Evolutionary conservation across 1,284 basidiomycete genomes (phyloP).

Genomic region (Sporisorium scitamineum): DNA sequence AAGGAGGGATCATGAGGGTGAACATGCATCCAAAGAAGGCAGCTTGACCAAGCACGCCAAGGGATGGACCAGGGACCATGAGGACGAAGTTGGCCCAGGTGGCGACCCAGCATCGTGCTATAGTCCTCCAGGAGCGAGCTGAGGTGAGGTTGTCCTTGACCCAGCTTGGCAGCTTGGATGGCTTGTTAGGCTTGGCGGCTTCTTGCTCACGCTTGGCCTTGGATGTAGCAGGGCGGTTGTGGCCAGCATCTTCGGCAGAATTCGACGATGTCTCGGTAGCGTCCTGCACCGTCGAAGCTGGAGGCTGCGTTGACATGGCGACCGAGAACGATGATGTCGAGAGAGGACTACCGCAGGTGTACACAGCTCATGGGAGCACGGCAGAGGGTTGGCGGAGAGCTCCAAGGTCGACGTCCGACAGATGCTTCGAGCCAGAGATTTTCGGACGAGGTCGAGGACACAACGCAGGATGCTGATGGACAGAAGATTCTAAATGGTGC

Average conservation of each 20-base stretch:
- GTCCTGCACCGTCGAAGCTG: neutral
- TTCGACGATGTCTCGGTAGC: neutral
- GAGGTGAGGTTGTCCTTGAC: slow-evolving; percentile 47
- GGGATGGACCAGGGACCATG: slow-evolving; percentile 57
- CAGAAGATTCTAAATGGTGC: neutral
- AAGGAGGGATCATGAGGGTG: slow-evolving; percentile 63
- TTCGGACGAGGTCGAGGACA: neutral
- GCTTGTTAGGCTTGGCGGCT: neutral
- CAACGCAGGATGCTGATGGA: neutral
- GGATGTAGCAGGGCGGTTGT: neutral
- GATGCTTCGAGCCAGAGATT: neutral
- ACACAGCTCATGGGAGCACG: neutral
- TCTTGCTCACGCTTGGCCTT: neutral
- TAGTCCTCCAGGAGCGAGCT: slow-evolving; percentile 35
- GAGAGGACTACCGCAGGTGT: neutral
- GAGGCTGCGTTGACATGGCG: slow-evolving; percentile 17
- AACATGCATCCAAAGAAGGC: slow-evolving; percentile 64
- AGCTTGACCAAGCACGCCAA: slow-evolving; percentile 61
- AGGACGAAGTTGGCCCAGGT: slow-evolving; percentile 61
- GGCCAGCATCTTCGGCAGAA: neutral
- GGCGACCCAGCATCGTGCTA: slow-evolving; percentile 65
- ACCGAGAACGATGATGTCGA: neutral
- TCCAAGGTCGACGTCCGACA: neutral
- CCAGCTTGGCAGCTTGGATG: slow-evolving; percentile 46
- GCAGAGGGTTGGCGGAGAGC: too few relatives aligned